These are phyloP conservation scores for Globisporangium orthogonon DNA, from an alignment of 352 stramenopile genomes.

Conservation along the genomic window DNA sequence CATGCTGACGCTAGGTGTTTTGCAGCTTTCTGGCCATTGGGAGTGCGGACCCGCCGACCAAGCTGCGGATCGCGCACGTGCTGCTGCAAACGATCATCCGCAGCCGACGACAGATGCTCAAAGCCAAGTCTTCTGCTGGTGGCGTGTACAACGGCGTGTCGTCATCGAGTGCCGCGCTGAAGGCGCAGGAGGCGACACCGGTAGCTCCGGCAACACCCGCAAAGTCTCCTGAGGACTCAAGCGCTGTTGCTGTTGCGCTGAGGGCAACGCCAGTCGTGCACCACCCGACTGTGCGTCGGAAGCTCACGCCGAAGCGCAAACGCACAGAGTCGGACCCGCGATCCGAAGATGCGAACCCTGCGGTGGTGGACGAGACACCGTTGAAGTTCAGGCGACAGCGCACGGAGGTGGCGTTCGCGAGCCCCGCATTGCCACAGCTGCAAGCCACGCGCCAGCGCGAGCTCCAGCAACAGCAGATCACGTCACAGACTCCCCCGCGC, in stretches of 20 bases:
- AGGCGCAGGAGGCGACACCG: not conserved
- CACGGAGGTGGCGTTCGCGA: constrained; percentile 23
- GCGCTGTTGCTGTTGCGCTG: not conserved
- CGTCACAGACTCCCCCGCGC: constrained; percentile 44
- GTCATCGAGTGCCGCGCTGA: not conserved
- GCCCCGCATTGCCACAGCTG: constrained; percentile 20
- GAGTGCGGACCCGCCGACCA: constrained; percentile 16
- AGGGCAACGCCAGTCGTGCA: constrained; percentile 24
- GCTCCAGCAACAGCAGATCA: constrained; percentile 5
- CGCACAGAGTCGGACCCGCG: constrained; percentile 10
- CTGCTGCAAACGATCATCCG: constrained; percentile 65
- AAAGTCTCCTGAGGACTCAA: not conserved
- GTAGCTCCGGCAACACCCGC: not conserved
- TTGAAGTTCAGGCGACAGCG: constrained; percentile 5
- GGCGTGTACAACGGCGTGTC: constrained; percentile 7
- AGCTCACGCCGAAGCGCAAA: constrained; percentile 30
- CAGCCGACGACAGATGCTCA: constrained; percentile 72
- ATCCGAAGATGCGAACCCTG: not conserved
- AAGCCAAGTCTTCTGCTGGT: constrained; percentile 28
- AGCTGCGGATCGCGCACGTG: constrained; percentile 31
- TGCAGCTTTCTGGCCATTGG: constrained; percentile 33
- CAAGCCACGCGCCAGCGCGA: not conserved
- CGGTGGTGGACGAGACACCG: constrained; percentile 6
- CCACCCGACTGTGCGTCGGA: constrained; percentile 58
- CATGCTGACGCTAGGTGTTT: not conserved